phyloP scores from a whole-genome alignment of 805 yeast genomes.

The Saccharomycopsis javanensis region DNA sequence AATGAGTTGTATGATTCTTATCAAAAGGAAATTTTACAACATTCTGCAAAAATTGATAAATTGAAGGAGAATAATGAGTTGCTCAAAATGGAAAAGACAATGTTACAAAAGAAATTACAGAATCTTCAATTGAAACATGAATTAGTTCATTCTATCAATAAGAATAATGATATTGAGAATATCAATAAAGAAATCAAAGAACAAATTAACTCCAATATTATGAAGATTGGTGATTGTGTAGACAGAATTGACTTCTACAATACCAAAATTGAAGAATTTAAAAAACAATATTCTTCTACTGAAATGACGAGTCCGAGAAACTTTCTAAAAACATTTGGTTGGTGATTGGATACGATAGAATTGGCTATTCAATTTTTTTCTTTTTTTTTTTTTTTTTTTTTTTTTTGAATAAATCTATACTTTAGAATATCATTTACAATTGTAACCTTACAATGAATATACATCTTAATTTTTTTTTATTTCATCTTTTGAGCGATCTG shows the following conservation, averaged over 20 bases:
- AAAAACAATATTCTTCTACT: neutral
- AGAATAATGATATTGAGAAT: conserved; percentile 12
- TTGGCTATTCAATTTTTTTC: neutral
- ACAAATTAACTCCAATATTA: conserved; percentile 11
- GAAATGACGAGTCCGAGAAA: neutral
- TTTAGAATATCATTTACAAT: too few species aligned
- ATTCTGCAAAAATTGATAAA: conserved; percentile 8
- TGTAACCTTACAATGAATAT: too few species aligned
- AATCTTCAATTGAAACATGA: conserved; percentile 14
- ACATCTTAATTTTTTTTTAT: too few species aligned
- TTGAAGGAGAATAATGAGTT: conserved; percentile 9
- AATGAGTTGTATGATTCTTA: conserved; percentile 16
- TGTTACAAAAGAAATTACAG: conserved; percentile 5
- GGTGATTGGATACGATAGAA: neutral
- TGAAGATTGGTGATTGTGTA: conserved; percentile 9
- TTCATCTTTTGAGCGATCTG: too few species aligned
- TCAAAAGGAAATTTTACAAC: conserved; percentile 13
- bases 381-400: neutral
- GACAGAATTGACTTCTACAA: neutral
- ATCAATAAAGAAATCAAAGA: conserved; percentile 14
- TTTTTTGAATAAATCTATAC: too few species aligned
- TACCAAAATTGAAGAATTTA: neutral
- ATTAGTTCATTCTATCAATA: conserved; percentile 8
- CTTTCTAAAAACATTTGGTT: neutral
- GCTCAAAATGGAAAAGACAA: conserved; percentile 14